Evolutionary conservation across 2,329 filamentous ascomycete species (phyloP), one percentile per base, ranked within the genome.

Genomic region (Neophaeococcomyces aloes): DNA sequence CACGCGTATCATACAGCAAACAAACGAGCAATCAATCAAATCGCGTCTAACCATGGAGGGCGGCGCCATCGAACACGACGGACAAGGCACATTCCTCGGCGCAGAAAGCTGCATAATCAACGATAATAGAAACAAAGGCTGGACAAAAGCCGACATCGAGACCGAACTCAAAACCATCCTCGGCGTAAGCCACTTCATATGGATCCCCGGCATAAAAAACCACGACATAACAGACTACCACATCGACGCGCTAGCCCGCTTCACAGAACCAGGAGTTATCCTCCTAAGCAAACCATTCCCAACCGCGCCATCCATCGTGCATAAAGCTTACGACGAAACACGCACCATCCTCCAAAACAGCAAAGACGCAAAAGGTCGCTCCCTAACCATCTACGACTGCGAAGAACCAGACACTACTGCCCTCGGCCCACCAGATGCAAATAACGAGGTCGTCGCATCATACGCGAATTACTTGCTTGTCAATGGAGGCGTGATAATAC

Each of bases 191-290:
- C 58, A 56, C 27, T 54, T 62, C 14, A 56, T 62, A 6, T 62
- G 60, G 60, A 51, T 62, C 17, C 58, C 59, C 3, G 60, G 58
- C 2, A 48, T 56, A 3, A 51, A 53, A 18, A 54, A 45, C 8
- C 44, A 58, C 4, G 60, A 63, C 52, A 53, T 61, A 21, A 63
- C 60, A 4, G 60, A 62, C 42, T 56, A 52, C 36, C 60, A 62
- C 50, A 49, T 59, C 34, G 58, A 61, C 51, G 58, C 57, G 7
- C 52, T 57, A 39, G 55, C 52, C 8, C 45, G 57, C 7, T 60
- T 61, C 45, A 45, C 56, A 5, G 31, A 47, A 19, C 56, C 56
- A 3, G 55, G 58, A 5, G 51, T 57, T 10, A 56, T 61, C 10
- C 50, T 59, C 21, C 46, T 59, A 2, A 53, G 49, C 32, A 52